Conservation (phyloP, 192 early-diverging fungal species). For the Phlyctochytrium bullatum region DNA sequence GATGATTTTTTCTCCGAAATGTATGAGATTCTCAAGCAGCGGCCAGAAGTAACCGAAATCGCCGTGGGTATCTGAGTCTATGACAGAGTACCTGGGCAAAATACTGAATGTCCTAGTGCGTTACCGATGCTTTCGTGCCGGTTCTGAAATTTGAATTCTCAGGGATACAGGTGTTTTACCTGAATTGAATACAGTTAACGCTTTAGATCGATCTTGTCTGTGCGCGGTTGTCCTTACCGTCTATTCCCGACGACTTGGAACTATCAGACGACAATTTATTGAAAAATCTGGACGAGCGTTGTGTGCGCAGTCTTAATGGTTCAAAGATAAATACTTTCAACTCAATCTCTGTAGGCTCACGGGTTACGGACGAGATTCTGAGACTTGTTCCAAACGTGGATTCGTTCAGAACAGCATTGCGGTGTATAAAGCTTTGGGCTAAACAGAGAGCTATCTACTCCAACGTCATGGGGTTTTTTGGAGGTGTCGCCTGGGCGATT, state of each 20-base stretch:
- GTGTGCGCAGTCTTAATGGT: constrained; percentile 90
- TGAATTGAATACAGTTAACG: neutral
- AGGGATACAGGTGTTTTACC: constrained; percentile 66
- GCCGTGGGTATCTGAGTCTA: constrained; percentile 45
- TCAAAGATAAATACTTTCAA: neutral
- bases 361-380: constrained; percentile 95
- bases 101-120: constrained; percentile 47
- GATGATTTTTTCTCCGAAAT: constrained; percentile 93
- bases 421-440: constrained; percentile 97
- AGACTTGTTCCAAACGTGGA: constrained; percentile 88
- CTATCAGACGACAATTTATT: constrained; percentile 83
- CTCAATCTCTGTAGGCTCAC: constrained; percentile 61
- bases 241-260: constrained; percentile 83
- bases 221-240: constrained; percentile 69
- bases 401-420: constrained; percentile 83
- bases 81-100: too few species aligned
- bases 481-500: constrained; percentile 99
- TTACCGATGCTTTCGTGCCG: constrained; percentile 90
- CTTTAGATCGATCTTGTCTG: constrained; percentile 90
- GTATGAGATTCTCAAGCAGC: constrained; percentile 77
- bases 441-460: constrained; percentile 90
- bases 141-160: constrained; percentile 94
- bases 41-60: constrained; percentile 82
- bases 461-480: constrained; percentile 97
- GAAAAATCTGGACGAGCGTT: constrained; percentile 81